These are phyloP conservation scores for Chytriomyces sp. DNA, from an alignment of 192 early-diverging fungal genomes.

Conservation along the genomic window DNA sequence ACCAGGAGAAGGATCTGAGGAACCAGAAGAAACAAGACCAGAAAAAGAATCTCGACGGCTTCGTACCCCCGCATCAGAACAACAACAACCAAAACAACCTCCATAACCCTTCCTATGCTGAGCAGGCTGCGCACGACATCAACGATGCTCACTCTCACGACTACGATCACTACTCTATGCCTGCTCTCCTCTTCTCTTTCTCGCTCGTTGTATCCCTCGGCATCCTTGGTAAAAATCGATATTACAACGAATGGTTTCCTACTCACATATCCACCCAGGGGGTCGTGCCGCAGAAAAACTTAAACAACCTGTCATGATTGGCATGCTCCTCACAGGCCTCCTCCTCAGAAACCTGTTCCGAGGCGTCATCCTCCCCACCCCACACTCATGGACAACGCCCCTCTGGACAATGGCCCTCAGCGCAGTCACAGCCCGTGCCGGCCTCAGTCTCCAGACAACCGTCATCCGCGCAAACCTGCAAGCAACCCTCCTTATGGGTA, in stretches of 20 bases:
- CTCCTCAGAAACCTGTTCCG: constrained; percentile 38
- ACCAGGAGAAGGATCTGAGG: too few relatives aligned
- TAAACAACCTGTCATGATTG: constrained; percentile 35
- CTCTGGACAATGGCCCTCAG: constrained; percentile 41
- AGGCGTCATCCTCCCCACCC: constrained; percentile 29
- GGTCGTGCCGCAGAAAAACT: constrained; percentile 24
- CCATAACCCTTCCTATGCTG: too few relatives aligned
- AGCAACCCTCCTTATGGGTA: constrained; percentile 30
- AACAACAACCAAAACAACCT: too few relatives aligned
- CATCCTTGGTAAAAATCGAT: neutral
- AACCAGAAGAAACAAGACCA: too few relatives aligned
- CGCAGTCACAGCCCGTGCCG: constrained; percentile 39
- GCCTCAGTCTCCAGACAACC: constrained; percentile 28
- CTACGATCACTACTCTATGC: neutral
- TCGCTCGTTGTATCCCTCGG: constrained; percentile 22
- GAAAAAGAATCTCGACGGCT: too few relatives aligned
- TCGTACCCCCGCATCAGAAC: too few relatives aligned
- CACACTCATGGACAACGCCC: constrained; percentile 43
- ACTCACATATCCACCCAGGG: neutral
- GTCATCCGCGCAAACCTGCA: constrained; percentile 23
- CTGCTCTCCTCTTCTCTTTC: constrained; percentile 22
- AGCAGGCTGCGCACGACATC: too few relatives aligned
- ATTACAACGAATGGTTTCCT: neutral
- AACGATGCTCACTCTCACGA: too few relatives aligned
- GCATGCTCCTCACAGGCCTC: constrained; percentile 43